These are phyloP conservation scores for Monascus ruber DNA, from an alignment of 2,329 filamentous ascomycete genomes.

Conservation along the genomic window DNA sequence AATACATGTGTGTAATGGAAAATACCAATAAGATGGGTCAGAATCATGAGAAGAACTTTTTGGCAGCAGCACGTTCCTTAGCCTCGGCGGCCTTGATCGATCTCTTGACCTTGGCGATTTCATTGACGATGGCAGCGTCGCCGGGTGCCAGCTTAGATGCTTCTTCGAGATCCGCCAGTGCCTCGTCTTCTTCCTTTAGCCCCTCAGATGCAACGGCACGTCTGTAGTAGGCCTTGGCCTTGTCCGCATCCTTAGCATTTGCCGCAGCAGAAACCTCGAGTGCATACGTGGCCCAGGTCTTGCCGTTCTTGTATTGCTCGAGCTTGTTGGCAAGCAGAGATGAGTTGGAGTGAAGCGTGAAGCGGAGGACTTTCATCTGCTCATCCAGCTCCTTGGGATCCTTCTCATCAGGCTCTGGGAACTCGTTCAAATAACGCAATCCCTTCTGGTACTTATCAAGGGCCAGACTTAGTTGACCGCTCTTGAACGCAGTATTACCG, in stretches of 20 bases:
- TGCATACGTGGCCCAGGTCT: slow-evolving; percentile 60
- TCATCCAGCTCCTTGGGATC: slow-evolving; percentile 57
- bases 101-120: slow-evolving; percentile 69
- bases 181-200: slow-evolving; percentile 74
- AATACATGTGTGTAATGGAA: too few species aligned
- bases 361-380: slow-evolving; percentile 62
- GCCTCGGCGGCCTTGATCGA: slow-evolving; percentile 58
- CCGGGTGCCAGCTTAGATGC: slow-evolving; percentile 64
- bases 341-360: slow-evolving; percentile 79
- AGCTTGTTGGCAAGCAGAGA: slow-evolving; percentile 79
- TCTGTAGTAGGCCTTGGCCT: slow-evolving; percentile 80
- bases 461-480: slow-evolving; percentile 55
- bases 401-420: slow-evolving; percentile 56
- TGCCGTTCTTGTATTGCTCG: slow-evolving; percentile 56
- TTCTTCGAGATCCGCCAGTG: slow-evolving; percentile 61
- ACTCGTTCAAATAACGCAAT: slow-evolving; percentile 77
- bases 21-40: too few species aligned
- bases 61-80: slow-evolving; percentile 86
- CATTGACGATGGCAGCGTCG: slow-evolving; percentile 63
- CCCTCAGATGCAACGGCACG: slow-evolving; percentile 64
- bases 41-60: slow-evolving; percentile 67
- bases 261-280: slow-evolving; percentile 50
- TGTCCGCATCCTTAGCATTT: slow-evolving; percentile 59
- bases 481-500: slow-evolving; percentile 88
- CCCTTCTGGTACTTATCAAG: slow-evolving; percentile 93